Conservation (phyloP, 1,139 yeast genomes). For the Taiozyma sp. region DNA sequence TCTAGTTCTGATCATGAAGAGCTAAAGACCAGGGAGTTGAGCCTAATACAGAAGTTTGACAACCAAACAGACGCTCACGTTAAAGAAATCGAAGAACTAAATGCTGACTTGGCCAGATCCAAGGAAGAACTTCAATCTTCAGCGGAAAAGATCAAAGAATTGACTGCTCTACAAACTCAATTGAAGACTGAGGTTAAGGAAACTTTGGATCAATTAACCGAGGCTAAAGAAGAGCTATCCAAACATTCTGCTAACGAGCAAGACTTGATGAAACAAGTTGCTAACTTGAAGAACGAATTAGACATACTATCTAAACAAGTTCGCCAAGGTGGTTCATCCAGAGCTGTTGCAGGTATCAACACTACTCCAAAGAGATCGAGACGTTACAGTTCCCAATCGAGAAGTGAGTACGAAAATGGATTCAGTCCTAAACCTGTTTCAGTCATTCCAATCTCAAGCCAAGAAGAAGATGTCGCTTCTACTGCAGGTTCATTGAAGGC, state of each 20-base stretch:
- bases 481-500: constrained; percentile 46
- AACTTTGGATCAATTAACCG: constrained; percentile 57
- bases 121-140: constrained; percentile 61
- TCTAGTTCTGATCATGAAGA: constrained; percentile 54
- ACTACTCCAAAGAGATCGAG: constrained; percentile 25
- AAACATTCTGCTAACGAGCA: constrained; percentile 66
- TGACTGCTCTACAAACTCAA: constrained; percentile 60
- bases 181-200: constrained; percentile 60
- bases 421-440: constrained; percentile 48
- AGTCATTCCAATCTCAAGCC: constrained; percentile 46
- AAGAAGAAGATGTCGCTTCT: constrained; percentile 45
- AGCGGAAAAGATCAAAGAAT: constrained; percentile 55
- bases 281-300: constrained; percentile 37
- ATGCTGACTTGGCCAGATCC: constrained; percentile 52
- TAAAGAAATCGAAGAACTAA: constrained; percentile 47
- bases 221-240: constrained; percentile 56
- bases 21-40: constrained; percentile 52
- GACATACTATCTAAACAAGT: constrained; percentile 33
- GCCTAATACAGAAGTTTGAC: constrained; percentile 44
- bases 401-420: constrained; percentile 15
- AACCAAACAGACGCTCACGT: constrained; percentile 44
- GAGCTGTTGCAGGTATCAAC: constrained; percentile 19
- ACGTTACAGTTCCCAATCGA: constrained; percentile 23
- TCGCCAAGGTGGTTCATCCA: constrained; percentile 14
- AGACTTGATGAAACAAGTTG: constrained; percentile 63